Percentiles rank a stretch among this genome's conserved stretches.
phyloP scores from a whole-genome alignment of 2,329 filamentous ascomycete species.

The Fragosphaeria purpurea region DNA sequence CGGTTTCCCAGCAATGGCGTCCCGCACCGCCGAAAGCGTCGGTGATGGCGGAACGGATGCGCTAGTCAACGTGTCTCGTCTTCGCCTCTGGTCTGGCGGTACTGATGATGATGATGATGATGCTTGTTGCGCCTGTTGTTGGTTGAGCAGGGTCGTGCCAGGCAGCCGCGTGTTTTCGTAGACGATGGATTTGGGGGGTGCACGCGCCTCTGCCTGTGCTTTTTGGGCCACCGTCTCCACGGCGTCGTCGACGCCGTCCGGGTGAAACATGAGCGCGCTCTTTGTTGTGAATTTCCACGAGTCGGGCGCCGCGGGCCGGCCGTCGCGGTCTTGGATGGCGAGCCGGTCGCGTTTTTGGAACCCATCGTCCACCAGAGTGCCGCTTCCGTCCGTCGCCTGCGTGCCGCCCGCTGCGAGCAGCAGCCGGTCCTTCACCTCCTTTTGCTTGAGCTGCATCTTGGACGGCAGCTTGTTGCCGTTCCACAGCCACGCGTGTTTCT shows the following conservation, averaged over 20 bases:
- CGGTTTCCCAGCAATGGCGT: constrained; percentile 69
- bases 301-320: constrained; percentile 67
- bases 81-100: too few species aligned
- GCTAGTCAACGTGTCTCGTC: constrained; percentile 16
- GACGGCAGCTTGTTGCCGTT: constrained; percentile 74
- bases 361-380: constrained; percentile 44
- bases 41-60: constrained; percentile 60
- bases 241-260: constrained; percentile 52
- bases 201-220: constrained; percentile 60
- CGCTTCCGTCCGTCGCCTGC: constrained; percentile 19
- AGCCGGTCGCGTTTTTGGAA: constrained; percentile 43
- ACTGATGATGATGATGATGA: too few species aligned
- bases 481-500: constrained; percentile 87
- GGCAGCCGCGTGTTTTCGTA: constrained; percentile 79
- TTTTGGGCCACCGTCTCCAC: constrained; percentile 55
- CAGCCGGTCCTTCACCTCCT: constrained; percentile 47
- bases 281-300: constrained; percentile 64
- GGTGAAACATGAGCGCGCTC: constrained; percentile 81
- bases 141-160: constrained; percentile 25
- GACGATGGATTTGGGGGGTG: constrained; percentile 65
- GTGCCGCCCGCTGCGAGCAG: constrained; percentile 7
- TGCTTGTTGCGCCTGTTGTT: neutral
- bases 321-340: constrained; percentile 51
- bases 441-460: constrained; percentile 66
- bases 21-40: constrained; percentile 72